A percentile compares a stretch with the other conserved stretches of the same genome.
These are phyloP conservation scores for Candida xiaguanensis DNA, from an alignment of 805 yeast genomes.

Conservation along the genomic window DNA sequence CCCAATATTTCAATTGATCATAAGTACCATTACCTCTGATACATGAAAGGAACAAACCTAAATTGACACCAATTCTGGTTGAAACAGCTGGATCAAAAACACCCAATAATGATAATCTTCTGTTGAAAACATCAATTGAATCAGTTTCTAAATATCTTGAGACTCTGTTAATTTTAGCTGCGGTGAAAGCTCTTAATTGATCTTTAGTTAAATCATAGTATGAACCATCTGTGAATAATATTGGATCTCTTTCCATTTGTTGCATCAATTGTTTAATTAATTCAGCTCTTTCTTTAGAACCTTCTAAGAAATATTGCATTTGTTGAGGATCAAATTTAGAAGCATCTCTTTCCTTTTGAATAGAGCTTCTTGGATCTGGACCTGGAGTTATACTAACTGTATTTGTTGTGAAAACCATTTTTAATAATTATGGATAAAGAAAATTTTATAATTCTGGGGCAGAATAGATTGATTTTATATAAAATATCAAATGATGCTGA, in stretches of 20 bases:
- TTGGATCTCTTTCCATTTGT: conserved; percentile 66
- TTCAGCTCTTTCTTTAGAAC: conserved; percentile 38
- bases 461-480: conserved; percentile 4
- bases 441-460: conserved; percentile 4
- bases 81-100: conserved; percentile 75
- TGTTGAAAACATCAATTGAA: conserved; percentile 46
- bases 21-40: conserved; percentile 84
- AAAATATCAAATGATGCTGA: background rate
- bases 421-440: background rate
- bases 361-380: conserved; percentile 31
- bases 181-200: conserved; percentile 58
- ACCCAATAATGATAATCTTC: conserved; percentile 55
- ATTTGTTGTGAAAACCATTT: conserved; percentile 17
- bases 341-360: conserved; percentile 30
- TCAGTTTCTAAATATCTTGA: conserved; percentile 57
- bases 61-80: conserved; percentile 84
- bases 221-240: conserved; percentile 48
- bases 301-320: conserved; percentile 42
- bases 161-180: conserved; percentile 57
- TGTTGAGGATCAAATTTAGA: conserved; percentile 31
- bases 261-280: conserved; percentile 48
- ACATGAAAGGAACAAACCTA: conserved; percentile 79
- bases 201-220: conserved; percentile 57
- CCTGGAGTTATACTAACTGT: conserved; percentile 14
- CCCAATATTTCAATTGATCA: conserved; percentile 83